These are phyloP conservation scores for Dendryphion nanum DNA, from an alignment of 2,329 filamentous ascomycete genomes.

Conservation along the genomic window DNA sequence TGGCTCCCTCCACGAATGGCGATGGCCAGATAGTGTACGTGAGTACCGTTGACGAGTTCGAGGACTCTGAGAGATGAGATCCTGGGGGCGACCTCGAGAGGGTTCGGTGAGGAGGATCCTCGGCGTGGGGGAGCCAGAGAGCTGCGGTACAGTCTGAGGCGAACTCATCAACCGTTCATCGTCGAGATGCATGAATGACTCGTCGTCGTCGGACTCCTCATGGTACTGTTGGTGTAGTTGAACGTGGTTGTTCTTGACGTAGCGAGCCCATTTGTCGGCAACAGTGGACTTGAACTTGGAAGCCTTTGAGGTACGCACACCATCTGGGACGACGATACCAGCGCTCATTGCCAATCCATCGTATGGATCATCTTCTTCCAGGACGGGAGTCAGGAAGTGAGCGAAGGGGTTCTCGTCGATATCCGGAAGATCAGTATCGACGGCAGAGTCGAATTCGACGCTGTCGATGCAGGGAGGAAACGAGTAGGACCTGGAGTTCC, in stretches of 20 bases:
- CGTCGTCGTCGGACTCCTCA: slow-evolving; percentile 30
- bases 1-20: slow-evolving; percentile 43
- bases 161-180: slow-evolving; percentile 32
- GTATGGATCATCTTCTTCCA: slow-evolving; percentile 42
- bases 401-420: slow-evolving; percentile 45
- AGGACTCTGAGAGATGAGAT: slow-evolving; percentile 30
- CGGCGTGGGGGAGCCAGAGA: slow-evolving; percentile 19
- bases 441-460: slow-evolving; percentile 17
- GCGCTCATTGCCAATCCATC: slow-evolving; percentile 37
- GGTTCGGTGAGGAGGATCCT: slow-evolving; percentile 30
- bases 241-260: slow-evolving; percentile 36
- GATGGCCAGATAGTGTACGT: slow-evolving; percentile 38
- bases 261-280: slow-evolving; percentile 41
- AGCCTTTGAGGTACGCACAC: slow-evolving; percentile 28
- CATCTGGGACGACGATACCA: slow-evolving; percentile 35
- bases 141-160: slow-evolving; percentile 28
- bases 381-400: slow-evolving; percentile 43
- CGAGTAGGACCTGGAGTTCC: slow-evolving; percentile 31
- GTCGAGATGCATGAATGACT: slow-evolving; percentile 38
- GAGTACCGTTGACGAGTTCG: slow-evolving; percentile 30
- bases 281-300: slow-evolving; percentile 40
- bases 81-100: slow-evolving; percentile 37
- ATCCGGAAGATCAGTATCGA: slow-evolving; percentile 29
- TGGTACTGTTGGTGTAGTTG: slow-evolving; percentile 35
- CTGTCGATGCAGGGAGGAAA: slow-evolving; percentile 35